Evolutionary conservation across 2,329 filamentous ascomycete species (phyloP), one percentile per base, ranked within the genome.

Genomic region (Leptographium wingfieldii): DNA sequence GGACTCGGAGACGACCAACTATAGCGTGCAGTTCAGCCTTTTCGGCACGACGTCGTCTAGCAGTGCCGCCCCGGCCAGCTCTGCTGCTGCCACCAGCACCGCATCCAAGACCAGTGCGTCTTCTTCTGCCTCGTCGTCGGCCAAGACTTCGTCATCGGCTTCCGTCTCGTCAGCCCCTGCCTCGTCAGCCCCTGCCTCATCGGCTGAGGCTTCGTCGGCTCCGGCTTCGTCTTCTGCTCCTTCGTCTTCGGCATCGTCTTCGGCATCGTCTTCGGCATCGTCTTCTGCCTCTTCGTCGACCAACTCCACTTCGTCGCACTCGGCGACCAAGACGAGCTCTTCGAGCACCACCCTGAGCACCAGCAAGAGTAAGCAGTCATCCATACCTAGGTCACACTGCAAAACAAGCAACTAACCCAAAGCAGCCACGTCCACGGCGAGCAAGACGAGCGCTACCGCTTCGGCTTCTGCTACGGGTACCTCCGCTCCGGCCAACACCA

Each of bases 1-100:
- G 33, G 76, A 79, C 64, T 66, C 65, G 40, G 67, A 65, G 38
- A 64, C 57, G 14, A 63, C 67, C 67, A 80, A 80, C 76, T 80
- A 75, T 73, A 75, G 73, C 65, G 5, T 61, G 14, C 70, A 70
- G 67, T 79, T 76, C 68, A 16, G 63, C 9, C 64, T 75, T 59
- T 60, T 59, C 49, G 60, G 65, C 52, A 60, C 60, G 59, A 59
- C 60, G 59, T 60, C 61, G 43, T 49, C 58, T 12, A 59, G 58
- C 54, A 59, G 55, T 7, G 63, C 65, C 27, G 60, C 67, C 10
- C 60, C 63, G 56, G 58, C 62, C 60, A 64, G 67, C 56, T 60
- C 65, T 1, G 33, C 56, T 10, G 49, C 55, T 10, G 31, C 59
- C 14, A 40, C 38, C 38, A 40, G 38, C 38, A 40, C 12, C 38